Evolutionary conservation across 106 monocot species (phyloP), one percentile per base, ranked within the genome.

Genomic region (Dendrobium huoshanense): DNA sequence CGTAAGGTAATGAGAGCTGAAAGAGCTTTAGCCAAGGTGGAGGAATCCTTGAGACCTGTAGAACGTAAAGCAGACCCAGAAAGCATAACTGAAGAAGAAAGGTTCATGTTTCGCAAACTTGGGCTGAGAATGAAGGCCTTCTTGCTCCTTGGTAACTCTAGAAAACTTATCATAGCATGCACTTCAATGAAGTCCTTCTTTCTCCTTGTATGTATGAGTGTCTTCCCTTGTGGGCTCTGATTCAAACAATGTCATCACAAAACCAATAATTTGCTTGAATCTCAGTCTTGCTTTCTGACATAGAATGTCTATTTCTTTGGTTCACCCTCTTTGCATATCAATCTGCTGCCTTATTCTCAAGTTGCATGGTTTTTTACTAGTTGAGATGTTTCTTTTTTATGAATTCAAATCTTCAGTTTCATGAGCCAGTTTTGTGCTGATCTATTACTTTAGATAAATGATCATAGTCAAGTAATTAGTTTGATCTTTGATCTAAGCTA

Each of bases 111-210:
- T 83, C 94, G 95, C 22, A 99, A 99, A 82, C 91, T 99, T 73
- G 98, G 95, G 15, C 86, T 95, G 77, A 91, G 87, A 84, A 99
- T 99, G 98, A 99, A 99, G 82, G 98, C 98, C n/a, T 99, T 88
- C 87, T 83, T 99, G 77, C 95, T 99, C 29, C 95, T 99, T 67
- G 98, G 98, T 99, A 92, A 81, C 8, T 83, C 42, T 74, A 24
- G 45, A 4, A 76, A 76, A 49, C 19, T 25, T 48, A 49, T 20
- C 25, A 19, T 42, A 17, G 17, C 45, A 49, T 76, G 49, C 22
- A 9, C 22, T 76, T 76, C 10, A 25, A 45, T 31, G 31, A 31
- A 31, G 31, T 31, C 31, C 31, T 31, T 31, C 31, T 31, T 31
- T 1, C 31, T 31, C 31, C 31, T 31, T 1, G 6, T 43, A 44